Base-by-base conservation (phyloP, 495 filamentous ascomycete genomes). In the Polyplosphaeria fusca region DNA sequence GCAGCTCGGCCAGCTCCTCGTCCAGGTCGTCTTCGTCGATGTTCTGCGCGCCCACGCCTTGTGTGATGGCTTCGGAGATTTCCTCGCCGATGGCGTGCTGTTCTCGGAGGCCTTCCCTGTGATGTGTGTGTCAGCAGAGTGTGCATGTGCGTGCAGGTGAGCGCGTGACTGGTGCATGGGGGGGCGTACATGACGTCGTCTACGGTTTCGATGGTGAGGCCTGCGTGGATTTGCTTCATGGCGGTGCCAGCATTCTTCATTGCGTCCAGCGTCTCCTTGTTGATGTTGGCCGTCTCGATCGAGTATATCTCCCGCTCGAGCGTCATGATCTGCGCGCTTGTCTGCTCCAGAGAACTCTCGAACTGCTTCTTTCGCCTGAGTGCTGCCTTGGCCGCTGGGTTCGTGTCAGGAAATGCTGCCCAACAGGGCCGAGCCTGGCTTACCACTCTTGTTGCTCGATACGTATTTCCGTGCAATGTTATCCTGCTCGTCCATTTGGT, bases 271-370 rank as follows among this genome's bases (percentile, higher is more conserved):
- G 93, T 99, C 76, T 97, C 91, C 68, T 91, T 81, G 78, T 99
- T 99, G 74, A 99, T 95, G 71, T 97, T 99, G 45, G 93, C 94
- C 19, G 91, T 87, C 70, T 99, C 93, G 71, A 99, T 96, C 55
- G 87, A 86, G 68, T 92, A 93, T 66, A 99, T 92, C 69, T 99
- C 91, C 65, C 91, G 88, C 68, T 97, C 93, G 13, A 99, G 78
- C 35, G 92, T 94, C 52, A 82, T 80, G 73, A 95, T 90, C 72
- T 97, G 94, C 28, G 86, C 82, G 28, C 82, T 79, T 7, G 92
- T 97, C 71, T 95, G 89, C 54, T 93, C 87, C 41, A 96, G 82
- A 55, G 88, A 87, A 75, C 89, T 86, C 70, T 95, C 89, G 67
- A 91, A 88, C 59, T 79, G 76, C 82, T 99, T 96, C 81, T 97